Evolutionary conservation across 805 yeast genomes (phyloP), one percentile per base, ranked within the genome.

Genomic region (Metschnikowia kunwiensis): DNA sequence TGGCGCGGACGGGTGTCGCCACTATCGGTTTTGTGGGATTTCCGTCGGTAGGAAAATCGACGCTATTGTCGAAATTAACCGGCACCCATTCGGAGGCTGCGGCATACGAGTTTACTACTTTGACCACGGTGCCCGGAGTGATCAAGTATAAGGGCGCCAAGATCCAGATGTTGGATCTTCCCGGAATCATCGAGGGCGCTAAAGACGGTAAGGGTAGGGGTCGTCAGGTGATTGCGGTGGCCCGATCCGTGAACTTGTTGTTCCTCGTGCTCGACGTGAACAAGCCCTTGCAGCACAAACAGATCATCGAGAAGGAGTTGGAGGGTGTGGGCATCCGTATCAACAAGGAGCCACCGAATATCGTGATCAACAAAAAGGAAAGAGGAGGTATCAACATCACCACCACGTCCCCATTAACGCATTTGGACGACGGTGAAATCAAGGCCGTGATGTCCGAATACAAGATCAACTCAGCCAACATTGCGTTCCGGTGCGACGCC

Each of bases 61-160:
- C 99, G 1, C 65, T 93, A 41, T 74, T 93, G 49, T 79, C 86
- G 19, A 84, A 86, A 60, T 68, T 93, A 32, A 93, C 98, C 0
- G 97, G 98, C 46, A 89, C 96, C 3, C 95, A 87, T 57, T 84
- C 96, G 1, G 98, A 91, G 63, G 96, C 83, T n/a, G 97, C 97
- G 8, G 97, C 87, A 5, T 91, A 91, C 58, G 98, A 93, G 64
- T 93, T 93, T 70, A 93, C 98, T 18, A 93, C 98, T 0, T 75
- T 93, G 57, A 93, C 97, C 18, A 91, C 98, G 0, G 97, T 93
- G 39, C 97, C 97, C 0, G 97, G 98, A 63, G 86, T 87, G 27
- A 88, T 93, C 57, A 82, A 85, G 63, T 91, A 87, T 58, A 86
- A 89, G 51, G 99, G 99, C 55, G 97, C 98, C 35, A 91, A 87